Conservation (phyloP, 176 grass and related monocot species). For the Phyllostachys edulis region DNA sequence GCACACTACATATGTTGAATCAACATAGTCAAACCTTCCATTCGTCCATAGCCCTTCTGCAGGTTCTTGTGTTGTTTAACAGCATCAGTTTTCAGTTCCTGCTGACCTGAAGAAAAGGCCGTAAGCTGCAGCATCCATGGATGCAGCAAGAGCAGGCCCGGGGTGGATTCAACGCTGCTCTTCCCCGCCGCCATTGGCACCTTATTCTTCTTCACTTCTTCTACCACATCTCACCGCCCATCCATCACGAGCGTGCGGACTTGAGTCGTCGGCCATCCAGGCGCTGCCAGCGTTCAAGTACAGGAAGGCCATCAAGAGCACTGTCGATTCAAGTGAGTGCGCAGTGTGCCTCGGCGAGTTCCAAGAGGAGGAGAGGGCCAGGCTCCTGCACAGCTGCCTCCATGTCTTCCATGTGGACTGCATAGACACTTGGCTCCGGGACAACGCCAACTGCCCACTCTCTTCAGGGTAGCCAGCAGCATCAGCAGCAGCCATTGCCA, state of each 20-base stretch:
- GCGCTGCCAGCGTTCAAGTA: constrained; percentile 60
- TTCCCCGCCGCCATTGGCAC: neutral
- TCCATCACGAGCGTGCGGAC: constrained; percentile 42
- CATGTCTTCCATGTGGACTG: constrained; percentile 83
- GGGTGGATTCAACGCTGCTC: neutral
- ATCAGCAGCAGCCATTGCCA: neutral
- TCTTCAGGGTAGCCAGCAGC: constrained; percentile 57
- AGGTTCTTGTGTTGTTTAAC: too few relatives aligned
- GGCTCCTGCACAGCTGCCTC: constrained; percentile 74
- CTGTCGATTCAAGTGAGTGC: constrained; percentile 39
- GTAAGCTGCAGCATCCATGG: constrained; percentile 25
- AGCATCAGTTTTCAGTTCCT: too few relatives aligned
- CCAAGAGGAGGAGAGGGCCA: constrained; percentile 65
- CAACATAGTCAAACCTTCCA: neutral
- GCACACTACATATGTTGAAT: constrained; percentile 14
- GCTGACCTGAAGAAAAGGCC: neutral
- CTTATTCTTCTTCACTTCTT: neutral
- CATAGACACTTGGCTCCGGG: constrained; percentile 77
- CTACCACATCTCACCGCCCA: neutral
- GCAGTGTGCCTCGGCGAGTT: constrained; percentile 84
- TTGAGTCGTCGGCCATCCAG: constrained; percentile 49
- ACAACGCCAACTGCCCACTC: constrained; percentile 77
- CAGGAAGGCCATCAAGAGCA: constrained; percentile 29
- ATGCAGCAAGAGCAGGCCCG: too few relatives aligned
- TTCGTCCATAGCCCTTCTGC: neutral